Conservation (phyloP, 441 rosid genomes). For the Erodium trifolium region DNA sequence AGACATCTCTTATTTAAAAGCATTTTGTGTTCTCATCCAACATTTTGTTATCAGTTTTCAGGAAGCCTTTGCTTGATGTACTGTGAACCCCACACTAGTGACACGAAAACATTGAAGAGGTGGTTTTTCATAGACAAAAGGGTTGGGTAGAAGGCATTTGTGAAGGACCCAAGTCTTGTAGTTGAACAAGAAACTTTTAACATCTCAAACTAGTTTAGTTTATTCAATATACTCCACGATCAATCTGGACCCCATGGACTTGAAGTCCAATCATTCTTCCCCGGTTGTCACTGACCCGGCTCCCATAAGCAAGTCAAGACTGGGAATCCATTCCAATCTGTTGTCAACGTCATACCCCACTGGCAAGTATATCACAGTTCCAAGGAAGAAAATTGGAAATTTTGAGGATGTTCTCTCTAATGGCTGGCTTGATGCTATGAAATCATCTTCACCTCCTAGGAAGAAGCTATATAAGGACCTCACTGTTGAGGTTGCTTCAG, state of each 20-base stretch:
- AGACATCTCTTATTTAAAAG: background rate
- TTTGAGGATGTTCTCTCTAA: slow-evolving; percentile 77
- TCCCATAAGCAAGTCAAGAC: slow-evolving; percentile 48
- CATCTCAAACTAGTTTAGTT: slow-evolving; percentile 1
- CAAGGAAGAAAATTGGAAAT: slow-evolving; percentile 57
- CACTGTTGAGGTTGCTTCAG: slow-evolving; percentile 38
- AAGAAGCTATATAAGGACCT: slow-evolving; percentile 57
- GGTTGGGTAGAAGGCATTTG: slow-evolving; percentile 42
- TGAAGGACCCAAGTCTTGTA: slow-evolving; percentile 16
- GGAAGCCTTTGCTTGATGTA: slow-evolving; percentile 64
- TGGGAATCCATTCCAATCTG: slow-evolving; percentile 41
- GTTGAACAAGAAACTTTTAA: slow-evolving; percentile 18
- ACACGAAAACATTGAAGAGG: slow-evolving; percentile 80
- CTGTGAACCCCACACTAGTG: slow-evolving; percentile 52
- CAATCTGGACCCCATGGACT: slow-evolving; percentile 41
- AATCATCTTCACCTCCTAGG: slow-evolving; percentile 88
- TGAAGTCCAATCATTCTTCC: slow-evolving; percentile 56
- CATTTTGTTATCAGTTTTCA: slow-evolving; percentile 26
- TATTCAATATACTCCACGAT: slow-evolving; percentile 9
- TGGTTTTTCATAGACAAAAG: slow-evolving; percentile 89
- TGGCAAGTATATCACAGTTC: slow-evolving; percentile 36
- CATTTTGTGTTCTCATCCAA: background rate
- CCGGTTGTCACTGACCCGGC: slow-evolving; percentile 55
- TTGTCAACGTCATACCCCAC: slow-evolving; percentile 41
- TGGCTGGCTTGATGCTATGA: slow-evolving; percentile 93